Conservation (phyloP, 768 basidiomycete species). For the Tricholoma terreum region DNA sequence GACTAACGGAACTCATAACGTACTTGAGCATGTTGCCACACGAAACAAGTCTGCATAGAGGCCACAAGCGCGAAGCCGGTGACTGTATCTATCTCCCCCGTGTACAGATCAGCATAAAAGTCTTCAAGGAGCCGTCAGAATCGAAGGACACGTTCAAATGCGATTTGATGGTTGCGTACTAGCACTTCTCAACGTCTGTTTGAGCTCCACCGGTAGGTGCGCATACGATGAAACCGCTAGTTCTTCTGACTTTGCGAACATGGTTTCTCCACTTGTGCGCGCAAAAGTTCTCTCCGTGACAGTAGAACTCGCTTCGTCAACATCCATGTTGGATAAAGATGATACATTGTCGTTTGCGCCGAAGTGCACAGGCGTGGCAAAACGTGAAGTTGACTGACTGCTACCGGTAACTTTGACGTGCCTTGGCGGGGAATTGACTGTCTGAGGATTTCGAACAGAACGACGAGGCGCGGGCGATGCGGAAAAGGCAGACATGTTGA, state of each 20-base stretch:
- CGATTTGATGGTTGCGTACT: constrained; percentile 38
- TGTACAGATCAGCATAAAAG: constrained; percentile 63
- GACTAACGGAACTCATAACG: constrained; percentile 10
- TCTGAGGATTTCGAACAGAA: constrained; percentile 36
- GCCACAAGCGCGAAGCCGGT: constrained; percentile 76
- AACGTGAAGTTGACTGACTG: constrained; percentile 35
- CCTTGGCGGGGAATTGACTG: constrained; percentile 28
- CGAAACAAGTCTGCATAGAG: constrained; percentile 72
- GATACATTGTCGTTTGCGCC: constrained; percentile 38
- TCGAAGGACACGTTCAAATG: neutral
- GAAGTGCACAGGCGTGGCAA: constrained; percentile 38
- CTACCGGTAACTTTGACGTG: constrained; percentile 27
- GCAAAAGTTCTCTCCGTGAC: constrained; percentile 34
- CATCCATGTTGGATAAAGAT: constrained; percentile 59
- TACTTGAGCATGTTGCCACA: constrained; percentile 79
- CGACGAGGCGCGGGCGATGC: constrained; percentile 59
- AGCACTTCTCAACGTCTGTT: constrained; percentile 64
- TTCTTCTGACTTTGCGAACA: constrained; percentile 76
- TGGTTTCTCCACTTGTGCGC: constrained; percentile 36
- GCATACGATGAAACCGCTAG: constrained; percentile 66
- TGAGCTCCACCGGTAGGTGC: constrained; percentile 68
- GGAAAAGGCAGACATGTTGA: constrained; percentile 56
- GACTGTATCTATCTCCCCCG: constrained; percentile 65
- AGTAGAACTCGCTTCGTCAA: constrained; percentile 51
- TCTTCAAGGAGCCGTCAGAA: constrained; percentile 37